A percentile compares a stretch with the other conserved stretches of the same genome.
Evolutionary conservation across 208 protist species (phyloP).

Genomic region (Crithidia sp.): DNA sequence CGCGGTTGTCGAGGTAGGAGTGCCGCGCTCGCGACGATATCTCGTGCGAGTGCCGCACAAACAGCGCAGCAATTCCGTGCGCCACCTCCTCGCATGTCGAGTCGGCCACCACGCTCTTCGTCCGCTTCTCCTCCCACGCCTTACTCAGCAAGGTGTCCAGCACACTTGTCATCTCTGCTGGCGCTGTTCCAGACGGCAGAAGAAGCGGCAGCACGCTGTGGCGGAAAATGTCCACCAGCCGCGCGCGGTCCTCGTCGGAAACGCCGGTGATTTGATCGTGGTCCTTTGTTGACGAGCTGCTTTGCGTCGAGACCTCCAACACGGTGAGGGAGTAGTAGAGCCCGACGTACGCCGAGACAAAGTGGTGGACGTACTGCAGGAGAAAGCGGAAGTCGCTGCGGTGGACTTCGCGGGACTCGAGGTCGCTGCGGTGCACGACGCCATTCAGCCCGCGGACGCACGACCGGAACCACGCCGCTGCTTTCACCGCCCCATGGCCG

Average conservation of each 20-base stretch:
- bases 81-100: constrained; percentile 18
- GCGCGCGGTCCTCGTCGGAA: constrained; percentile 17
- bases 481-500: neutral
- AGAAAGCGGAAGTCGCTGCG: constrained; percentile 52
- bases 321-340: constrained; percentile 37
- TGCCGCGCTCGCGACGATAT: constrained; percentile 21
- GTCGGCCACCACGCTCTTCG: constrained; percentile 21
- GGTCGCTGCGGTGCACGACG: constrained; percentile 40
- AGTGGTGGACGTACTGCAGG: constrained; percentile 58
- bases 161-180: constrained; percentile 19
- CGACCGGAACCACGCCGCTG: constrained; percentile 15
- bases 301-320: constrained; percentile 26
- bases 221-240: constrained; percentile 21
- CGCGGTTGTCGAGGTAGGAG: constrained; percentile 22
- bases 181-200: neutral
- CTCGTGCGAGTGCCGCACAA: constrained; percentile 23
- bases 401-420: constrained; percentile 50
- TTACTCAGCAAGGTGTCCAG: constrained; percentile 19
- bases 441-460: constrained; percentile 34
- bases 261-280: constrained; percentile 1
- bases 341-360: constrained; percentile 44
- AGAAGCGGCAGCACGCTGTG: constrained; percentile 28
- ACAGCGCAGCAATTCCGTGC: constrained; percentile 26
- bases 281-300: neutral
- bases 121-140: constrained; percentile 21